Conservation (phyloP, 2,329 filamentous ascomycete species). For the Pseudogymnoascus sp. region DNA sequence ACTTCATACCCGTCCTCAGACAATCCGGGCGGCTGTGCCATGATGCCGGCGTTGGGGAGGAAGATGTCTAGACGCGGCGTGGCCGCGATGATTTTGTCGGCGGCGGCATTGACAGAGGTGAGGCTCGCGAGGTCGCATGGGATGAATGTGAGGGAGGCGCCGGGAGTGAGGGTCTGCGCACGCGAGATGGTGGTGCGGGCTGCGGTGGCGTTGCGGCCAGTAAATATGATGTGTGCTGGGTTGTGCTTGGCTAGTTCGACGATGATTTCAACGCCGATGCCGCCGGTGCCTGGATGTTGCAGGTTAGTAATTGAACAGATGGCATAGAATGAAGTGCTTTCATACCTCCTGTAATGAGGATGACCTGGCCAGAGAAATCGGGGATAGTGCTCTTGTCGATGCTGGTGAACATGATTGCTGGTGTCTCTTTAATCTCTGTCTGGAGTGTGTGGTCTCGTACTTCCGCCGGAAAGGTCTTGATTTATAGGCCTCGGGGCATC, state of each 20-base stretch:
- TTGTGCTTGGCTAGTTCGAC: conserved; percentile 36
- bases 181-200: conserved; percentile 34
- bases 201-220: conserved; percentile 31
- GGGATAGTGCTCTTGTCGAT: conserved; percentile 31
- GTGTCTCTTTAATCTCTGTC: background rate
- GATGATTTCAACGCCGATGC: conserved; percentile 39
- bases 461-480: background rate
- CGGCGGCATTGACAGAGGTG: conserved; percentile 36
- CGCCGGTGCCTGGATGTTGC: conserved; percentile 26
- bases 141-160: conserved; percentile 30
- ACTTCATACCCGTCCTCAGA: conserved; percentile 42
- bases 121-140: conserved; percentile 40
- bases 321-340: background rate
- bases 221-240: conserved; percentile 33
- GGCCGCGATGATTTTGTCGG: conserved; percentile 30
- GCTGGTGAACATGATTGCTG: background rate
- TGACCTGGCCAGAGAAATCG: conserved; percentile 32
- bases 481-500: background rate
- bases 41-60: conserved; percentile 41
- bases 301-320: background rate
- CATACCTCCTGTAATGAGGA: conserved; percentile 39
- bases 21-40: conserved; percentile 32
- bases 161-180: conserved; percentile 26
- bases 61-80: conserved; percentile 37
- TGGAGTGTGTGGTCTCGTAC: background rate